Evolutionary conservation across 257 asterid species (phyloP).

Genomic region (Petunia axillaris): DNA sequence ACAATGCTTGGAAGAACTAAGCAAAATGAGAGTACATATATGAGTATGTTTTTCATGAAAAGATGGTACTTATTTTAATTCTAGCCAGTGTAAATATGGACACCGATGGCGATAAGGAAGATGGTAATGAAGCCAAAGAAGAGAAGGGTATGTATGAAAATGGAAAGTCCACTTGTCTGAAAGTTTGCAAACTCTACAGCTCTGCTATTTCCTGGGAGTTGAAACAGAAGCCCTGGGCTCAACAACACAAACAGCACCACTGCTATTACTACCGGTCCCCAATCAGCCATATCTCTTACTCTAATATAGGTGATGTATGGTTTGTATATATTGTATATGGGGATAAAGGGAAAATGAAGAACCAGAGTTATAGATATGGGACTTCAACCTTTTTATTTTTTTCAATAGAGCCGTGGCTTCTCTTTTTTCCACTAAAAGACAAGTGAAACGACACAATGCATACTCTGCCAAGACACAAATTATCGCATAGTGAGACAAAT

Average conservation of each 20-base stretch:
- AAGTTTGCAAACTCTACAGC: conserved; percentile 71
- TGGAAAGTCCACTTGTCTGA: conserved; percentile 78
- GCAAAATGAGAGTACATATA: too few relatives aligned
- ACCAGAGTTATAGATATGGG: background rate
- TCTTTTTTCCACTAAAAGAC: conserved; percentile 6
- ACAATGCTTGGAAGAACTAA: too few relatives aligned
- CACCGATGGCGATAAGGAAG: conserved; percentile 72
- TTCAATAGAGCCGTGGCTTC: background rate
- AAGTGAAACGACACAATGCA: background rate
- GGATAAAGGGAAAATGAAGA: background rate
- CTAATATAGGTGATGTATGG: background rate
- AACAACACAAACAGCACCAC: conserved; percentile 83
- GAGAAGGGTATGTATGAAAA: conserved; percentile 68
- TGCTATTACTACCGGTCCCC: conserved; percentile 92
- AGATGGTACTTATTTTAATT: background rate
- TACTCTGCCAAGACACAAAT: conserved; percentile 14
- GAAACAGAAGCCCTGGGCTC: conserved; percentile 83
- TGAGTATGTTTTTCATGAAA: too few relatives aligned
- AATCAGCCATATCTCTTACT: conserved; percentile 62
- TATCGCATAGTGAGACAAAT: background rate
- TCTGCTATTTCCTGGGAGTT: conserved; percentile 73
- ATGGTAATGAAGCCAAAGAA: conserved; percentile 83
- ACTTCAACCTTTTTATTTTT: background rate
- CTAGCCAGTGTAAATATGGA: conserved; percentile 72
- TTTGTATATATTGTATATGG: too few relatives aligned